A percentile compares a stretch with the other conserved stretches of the same genome.
phyloP scores from a whole-genome alignment of 768 basidiomycete genomes.

The Dacryopinax primogenitus region DNA sequence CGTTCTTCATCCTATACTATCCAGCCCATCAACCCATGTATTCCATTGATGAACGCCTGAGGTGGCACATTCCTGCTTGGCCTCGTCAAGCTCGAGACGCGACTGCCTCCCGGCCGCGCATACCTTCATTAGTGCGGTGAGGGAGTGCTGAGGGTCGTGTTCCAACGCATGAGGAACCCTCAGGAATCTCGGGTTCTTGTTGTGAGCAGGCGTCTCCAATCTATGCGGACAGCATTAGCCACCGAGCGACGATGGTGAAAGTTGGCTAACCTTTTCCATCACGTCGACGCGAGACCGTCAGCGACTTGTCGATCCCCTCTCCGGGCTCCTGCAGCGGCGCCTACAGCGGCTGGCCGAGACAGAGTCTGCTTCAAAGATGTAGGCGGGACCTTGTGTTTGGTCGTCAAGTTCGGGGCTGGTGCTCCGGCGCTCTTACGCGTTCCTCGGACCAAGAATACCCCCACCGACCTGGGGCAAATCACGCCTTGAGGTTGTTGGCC shows the following conservation, averaged over 20 bases:
- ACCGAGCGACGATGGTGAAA: no score
- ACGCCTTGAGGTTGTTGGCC: slow-evolving; percentile 61
- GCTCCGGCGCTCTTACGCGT: slow-evolving; percentile 55
- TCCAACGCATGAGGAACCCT: slow-evolving; percentile 72
- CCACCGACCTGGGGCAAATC: not conserved
- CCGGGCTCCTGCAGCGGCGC: slow-evolving; percentile 37
- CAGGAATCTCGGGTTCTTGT: slow-evolving; percentile 61
- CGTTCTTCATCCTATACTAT: slow-evolving; percentile 57
- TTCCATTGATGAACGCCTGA: not conserved
- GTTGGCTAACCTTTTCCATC: slow-evolving; percentile 50
- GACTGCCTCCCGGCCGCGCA: slow-evolving; percentile 66
- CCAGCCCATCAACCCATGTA: not conserved
- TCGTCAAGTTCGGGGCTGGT: slow-evolving; percentile 54
- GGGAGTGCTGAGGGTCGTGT: slow-evolving; percentile 71
- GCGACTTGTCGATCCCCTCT: slow-evolving; percentile 62
- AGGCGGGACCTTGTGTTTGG: slow-evolving; percentile 51
- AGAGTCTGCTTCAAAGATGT: slow-evolving; percentile 97
- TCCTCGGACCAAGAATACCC: not conserved
- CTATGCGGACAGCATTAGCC: slow-evolving; percentile 19
- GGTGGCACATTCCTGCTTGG: slow-evolving; percentile 50
- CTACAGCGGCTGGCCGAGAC: slow-evolving; percentile 62
- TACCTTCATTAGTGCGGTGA: slow-evolving; percentile 86
- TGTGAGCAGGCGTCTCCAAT: slow-evolving; percentile 64
- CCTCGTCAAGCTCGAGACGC: slow-evolving; percentile 78
- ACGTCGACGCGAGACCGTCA: slow-evolving; percentile 67